phyloP scores from a whole-genome alignment of 352 stramenopile species.

The Elongisporangium anandrum region DNA sequence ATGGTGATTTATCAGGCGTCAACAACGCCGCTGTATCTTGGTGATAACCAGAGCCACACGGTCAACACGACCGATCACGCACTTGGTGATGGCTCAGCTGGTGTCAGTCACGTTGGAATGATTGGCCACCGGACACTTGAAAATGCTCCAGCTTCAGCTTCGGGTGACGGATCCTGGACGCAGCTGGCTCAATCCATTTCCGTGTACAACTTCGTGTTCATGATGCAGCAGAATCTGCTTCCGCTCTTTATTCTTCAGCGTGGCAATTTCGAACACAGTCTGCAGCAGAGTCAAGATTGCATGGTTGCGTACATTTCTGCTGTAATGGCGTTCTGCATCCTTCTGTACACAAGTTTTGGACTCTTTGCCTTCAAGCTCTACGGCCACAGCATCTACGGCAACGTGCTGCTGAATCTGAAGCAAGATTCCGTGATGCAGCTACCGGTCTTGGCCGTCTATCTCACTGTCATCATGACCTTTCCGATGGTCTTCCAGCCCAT shows the following conservation, averaged over 20 bases:
- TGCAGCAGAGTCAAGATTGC: too few species aligned
- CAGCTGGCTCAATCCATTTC: slow-evolving; percentile 48
- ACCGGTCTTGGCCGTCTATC: slow-evolving; percentile 32
- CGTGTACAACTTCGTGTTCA: slow-evolving; percentile 80
- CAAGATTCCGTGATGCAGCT: slow-evolving; percentile 35
- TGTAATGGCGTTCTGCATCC: slow-evolving; percentile 30
- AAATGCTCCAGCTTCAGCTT: not conserved
- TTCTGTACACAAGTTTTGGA: slow-evolving; percentile 50
- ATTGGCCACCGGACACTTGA: too few species aligned
- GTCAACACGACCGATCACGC: too few species aligned
- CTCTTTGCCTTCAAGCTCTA: slow-evolving; percentile 43
- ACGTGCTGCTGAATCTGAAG: slow-evolving; percentile 50
- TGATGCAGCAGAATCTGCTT: slow-evolving; percentile 75
- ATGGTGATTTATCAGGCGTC: slow-evolving; percentile 43
- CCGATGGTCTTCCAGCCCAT: slow-evolving; percentile 49
- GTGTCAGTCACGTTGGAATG: too few species aligned
- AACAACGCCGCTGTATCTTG: too few species aligned
- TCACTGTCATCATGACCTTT: slow-evolving; percentile 43
- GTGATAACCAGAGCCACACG: too few species aligned
- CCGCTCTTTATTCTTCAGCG: slow-evolving; percentile 61
- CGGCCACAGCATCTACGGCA: slow-evolving; percentile 29
- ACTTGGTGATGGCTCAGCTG: too few species aligned
- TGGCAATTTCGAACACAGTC: too few species aligned
- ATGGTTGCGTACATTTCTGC: slow-evolving; percentile 22
- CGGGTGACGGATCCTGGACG: slow-evolving; percentile 18